Conservation (phyloP, 2,329 filamentous ascomycete genomes). For the Sordariomycetes sp. region DNA sequence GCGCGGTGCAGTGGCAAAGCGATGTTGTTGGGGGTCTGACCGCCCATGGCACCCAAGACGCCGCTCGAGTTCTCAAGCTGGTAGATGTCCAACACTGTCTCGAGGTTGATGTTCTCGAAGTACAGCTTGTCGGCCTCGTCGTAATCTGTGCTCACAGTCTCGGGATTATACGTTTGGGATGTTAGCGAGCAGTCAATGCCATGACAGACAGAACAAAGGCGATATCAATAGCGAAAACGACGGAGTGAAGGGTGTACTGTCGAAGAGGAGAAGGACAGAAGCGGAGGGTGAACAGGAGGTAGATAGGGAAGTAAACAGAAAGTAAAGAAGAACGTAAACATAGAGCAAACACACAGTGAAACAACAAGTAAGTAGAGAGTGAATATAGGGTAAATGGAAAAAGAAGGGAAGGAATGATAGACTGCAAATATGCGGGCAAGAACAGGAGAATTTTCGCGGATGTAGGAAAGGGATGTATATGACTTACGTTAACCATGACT, state of each 20-base stretch:
- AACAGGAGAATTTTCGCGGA: neutral
- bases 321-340: too few species aligned
- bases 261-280: too few species aligned
- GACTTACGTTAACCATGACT: constrained; percentile 80
- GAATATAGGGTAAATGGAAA: too few species aligned
- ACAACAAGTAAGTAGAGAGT: too few species aligned
- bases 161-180: constrained; percentile 83
- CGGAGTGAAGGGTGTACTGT: too few species aligned
- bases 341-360: too few species aligned
- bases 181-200: too few species aligned
- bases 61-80: constrained; percentile 75
- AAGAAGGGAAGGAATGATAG: too few species aligned
- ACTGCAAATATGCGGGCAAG: too few species aligned
- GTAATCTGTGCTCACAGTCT: constrained; percentile 84
- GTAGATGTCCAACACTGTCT: constrained; percentile 90
- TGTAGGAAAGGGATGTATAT: constrained; percentile 1
- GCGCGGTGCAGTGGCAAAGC: constrained; percentile 79
- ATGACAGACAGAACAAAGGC: constrained; percentile 9
- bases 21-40: constrained; percentile 97
- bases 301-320: too few species aligned
- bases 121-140: constrained; percentile 92
- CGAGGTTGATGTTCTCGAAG: constrained; percentile 90
- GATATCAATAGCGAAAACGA: too few species aligned
- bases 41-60: constrained; percentile 91
- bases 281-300: too few species aligned